Conservation (phyloP, 768 basidiomycete species). For the Tulasnella sp. region DNA sequence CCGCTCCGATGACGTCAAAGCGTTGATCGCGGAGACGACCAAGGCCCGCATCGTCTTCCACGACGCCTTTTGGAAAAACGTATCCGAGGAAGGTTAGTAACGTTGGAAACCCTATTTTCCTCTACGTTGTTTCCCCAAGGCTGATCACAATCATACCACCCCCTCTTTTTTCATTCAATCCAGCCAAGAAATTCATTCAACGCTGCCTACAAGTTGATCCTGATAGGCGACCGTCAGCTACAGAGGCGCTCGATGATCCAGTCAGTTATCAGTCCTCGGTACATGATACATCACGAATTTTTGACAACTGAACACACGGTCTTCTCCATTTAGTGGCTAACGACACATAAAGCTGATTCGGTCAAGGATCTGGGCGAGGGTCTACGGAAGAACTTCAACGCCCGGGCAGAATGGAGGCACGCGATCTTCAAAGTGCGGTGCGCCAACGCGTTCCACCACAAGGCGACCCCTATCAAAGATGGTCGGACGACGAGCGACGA, state of each 20-base stretch:
- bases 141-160: background rate
- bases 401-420: conserved; percentile 57
- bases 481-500: conserved; percentile 14
- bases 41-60: conserved; percentile 83
- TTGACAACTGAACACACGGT: background rate
- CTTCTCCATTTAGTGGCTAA: conserved; percentile 50
- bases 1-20: conserved; percentile 65
- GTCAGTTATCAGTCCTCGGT: conserved; percentile 32
- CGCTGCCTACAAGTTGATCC: conserved; percentile 63
- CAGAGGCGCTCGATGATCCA: conserved; percentile 53
- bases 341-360: conserved; percentile 46
- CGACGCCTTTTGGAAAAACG: conserved; percentile 87
- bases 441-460: conserved; percentile 16
- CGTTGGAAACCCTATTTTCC: background rate
- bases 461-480: background rate
- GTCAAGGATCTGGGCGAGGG: conserved; percentile 66
- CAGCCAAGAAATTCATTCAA: conserved; percentile 79
- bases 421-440: conserved; percentile 49
- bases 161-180: background rate
- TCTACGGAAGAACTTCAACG: conserved; percentile 73
- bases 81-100: conserved; percentile 55
- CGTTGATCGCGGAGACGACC: conserved; percentile 74
- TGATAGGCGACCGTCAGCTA: conserved; percentile 54
- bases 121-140: background rate
- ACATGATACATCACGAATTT: background rate